Evolutionary conservation across 2,329 filamentous ascomycete species (phyloP).

Genomic region (Penicillium sp.): DNA sequence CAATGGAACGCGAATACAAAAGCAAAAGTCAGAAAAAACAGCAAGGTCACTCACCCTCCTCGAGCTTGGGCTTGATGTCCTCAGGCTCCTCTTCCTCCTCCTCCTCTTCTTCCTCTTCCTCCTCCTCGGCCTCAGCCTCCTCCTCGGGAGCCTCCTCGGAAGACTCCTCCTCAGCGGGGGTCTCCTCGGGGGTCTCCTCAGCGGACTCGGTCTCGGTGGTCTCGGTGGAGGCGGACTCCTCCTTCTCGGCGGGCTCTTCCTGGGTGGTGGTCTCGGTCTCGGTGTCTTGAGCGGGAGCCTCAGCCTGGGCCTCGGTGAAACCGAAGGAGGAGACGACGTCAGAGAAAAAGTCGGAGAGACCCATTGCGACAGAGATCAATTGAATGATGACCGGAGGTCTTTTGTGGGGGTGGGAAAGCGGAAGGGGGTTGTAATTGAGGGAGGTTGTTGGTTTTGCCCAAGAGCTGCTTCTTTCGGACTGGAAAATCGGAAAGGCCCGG

Average conservation of each 20-base stretch:
- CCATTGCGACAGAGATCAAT: constrained; percentile 52
- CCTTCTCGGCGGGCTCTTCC: constrained; percentile 43
- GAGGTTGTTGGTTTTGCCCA: constrained; percentile 38
- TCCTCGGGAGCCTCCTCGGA: constrained; percentile 53
- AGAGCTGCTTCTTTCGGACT: constrained; percentile 35
- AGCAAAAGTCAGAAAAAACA: constrained; percentile 2
- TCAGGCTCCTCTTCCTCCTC: constrained; percentile 72
- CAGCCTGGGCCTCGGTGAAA: constrained; percentile 60
- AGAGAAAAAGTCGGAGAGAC: constrained; percentile 64
- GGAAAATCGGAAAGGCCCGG: constrained; percentile 46
- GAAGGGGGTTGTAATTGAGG: constrained; percentile 33
- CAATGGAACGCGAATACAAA: neutral
- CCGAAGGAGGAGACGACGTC: constrained; percentile 66
- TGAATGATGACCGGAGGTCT: constrained; percentile 31
- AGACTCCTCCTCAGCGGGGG: constrained; percentile 50
- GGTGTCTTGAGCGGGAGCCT: constrained; percentile 56
- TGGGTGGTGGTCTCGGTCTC: constrained; percentile 48
- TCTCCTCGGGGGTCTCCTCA: constrained; percentile 50
- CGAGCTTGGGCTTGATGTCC: constrained; percentile 82
- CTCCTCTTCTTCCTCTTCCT: constrained; percentile 73
- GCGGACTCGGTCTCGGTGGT: constrained; percentile 33
- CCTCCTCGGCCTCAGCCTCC: constrained; percentile 58
- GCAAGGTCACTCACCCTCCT: constrained; percentile 73
- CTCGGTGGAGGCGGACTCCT: constrained; percentile 32
- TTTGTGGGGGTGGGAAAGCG: constrained; percentile 24